Conservation (phyloP, 2,329 filamentous ascomycete genomes). For the Cylindrodendrum hubeiense region DNA sequence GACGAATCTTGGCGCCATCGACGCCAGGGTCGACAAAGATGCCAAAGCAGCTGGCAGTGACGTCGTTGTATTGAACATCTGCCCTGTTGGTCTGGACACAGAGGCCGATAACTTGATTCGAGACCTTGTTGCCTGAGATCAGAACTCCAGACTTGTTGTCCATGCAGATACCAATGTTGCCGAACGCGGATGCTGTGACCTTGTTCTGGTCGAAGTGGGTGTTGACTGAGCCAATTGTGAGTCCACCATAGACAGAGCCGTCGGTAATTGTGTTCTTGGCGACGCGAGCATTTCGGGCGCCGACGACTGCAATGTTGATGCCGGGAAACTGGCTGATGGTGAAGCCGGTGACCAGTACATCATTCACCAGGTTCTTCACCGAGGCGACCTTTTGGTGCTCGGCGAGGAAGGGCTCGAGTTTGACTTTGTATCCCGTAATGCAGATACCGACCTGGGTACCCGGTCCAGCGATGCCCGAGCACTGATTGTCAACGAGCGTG, state of each 20-base stretch:
- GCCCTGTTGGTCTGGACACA: conserved; percentile 51
- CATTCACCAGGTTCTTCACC: conserved; percentile 43
- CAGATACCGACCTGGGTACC: conserved; percentile 49
- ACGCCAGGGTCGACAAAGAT: conserved; percentile 50
- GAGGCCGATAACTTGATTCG: conserved; percentile 47
- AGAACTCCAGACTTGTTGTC: conserved; percentile 47
- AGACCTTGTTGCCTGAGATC: conserved; percentile 46
- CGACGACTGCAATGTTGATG: conserved; percentile 52
- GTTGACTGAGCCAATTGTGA: conserved; percentile 51
- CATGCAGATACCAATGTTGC: conserved; percentile 51
- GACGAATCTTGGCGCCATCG: conserved; percentile 42
- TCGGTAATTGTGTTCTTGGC: conserved; percentile 45
- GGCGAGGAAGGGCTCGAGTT: conserved; percentile 36
- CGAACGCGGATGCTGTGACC: conserved; percentile 34
- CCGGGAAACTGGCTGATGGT: conserved; percentile 47
- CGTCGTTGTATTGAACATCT: conserved; percentile 48
- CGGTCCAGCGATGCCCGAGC: conserved; percentile 46
- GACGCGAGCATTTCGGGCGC: conserved; percentile 44
- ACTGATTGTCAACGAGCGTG: conserved; percentile 42
- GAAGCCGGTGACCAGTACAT: conserved; percentile 50
- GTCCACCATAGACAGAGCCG: conserved; percentile 47
- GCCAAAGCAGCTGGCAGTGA: conserved; percentile 47
- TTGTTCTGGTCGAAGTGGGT: conserved; percentile 45
- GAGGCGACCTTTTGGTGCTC: conserved; percentile 49
- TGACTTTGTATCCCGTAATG: conserved; percentile 46